phyloP scores from a whole-genome alignment of 1,139 yeast species.

The Yamadazyma diddensiae region DNA sequence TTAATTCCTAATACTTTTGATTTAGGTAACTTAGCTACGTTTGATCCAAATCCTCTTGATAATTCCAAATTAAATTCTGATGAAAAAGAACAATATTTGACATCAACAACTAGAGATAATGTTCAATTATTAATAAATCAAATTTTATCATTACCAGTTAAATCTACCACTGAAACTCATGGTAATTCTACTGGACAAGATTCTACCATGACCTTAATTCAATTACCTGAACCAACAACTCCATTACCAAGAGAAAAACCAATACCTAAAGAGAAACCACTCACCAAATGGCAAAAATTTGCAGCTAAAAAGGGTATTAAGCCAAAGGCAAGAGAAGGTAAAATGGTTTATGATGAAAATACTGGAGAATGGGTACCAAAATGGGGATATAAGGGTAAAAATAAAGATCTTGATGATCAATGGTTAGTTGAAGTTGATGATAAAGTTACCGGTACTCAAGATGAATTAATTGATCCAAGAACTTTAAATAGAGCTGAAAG shows the following conservation, averaged over 20 bases:
- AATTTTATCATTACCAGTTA: constrained; percentile 82
- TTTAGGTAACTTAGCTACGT: constrained; percentile 82
- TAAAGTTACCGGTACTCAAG: constrained; percentile 57
- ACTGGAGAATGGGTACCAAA: constrained; percentile 94
- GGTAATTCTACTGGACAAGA: constrained; percentile 61
- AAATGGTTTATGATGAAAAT: constrained; percentile 86
- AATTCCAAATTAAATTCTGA: constrained; percentile 50
- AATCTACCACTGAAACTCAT: constrained; percentile 74
- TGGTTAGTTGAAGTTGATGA: constrained; percentile 97
- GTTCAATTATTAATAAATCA: constrained; percentile 89
- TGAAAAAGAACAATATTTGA: constrained; percentile 63
- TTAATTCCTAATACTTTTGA: constrained; percentile 84
- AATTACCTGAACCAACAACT: constrained; percentile 81
- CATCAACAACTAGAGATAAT: constrained; percentile 81
- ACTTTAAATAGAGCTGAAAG: constrained; percentile 76
- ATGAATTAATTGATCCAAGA: constrained; percentile 86
- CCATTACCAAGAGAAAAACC: constrained; percentile 93
- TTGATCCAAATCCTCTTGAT: constrained; percentile 82
- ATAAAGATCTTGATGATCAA: constrained; percentile 81
- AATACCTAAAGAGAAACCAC: constrained; percentile 86
- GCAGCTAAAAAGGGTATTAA: constrained; percentile 94
- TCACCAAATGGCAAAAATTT: constrained; percentile 95
- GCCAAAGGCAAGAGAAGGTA: constrained; percentile 87
- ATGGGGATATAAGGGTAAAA: constrained; percentile 97
- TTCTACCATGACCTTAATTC: constrained; percentile 77